Percentiles rank a stretch among this genome's conserved stretches.
Conservation (phyloP, 2,329 filamentous ascomycete species). For the Xylaria sp. region DNA sequence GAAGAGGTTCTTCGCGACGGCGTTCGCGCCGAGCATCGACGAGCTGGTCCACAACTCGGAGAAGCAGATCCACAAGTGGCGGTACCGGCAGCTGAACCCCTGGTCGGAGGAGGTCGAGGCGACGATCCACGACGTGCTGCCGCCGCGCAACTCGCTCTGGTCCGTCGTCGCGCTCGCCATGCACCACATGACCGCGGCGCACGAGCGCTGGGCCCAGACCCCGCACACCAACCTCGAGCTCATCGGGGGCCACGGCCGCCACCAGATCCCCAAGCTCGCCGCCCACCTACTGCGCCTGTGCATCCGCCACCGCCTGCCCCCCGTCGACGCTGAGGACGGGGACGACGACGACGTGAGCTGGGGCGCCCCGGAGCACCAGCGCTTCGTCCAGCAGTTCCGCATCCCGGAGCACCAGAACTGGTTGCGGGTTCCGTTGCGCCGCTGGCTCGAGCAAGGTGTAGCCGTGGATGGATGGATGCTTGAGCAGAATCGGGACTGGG, state of each 20-base stretch:
- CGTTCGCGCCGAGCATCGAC: slow-evolving; percentile 1
- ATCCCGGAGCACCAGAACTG: too few relatives aligned
- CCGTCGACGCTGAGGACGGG: not conserved
- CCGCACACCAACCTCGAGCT: slow-evolving; percentile 25
- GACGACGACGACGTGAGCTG: not conserved
- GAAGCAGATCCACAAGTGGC: slow-evolving; percentile 13
- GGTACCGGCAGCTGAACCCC: slow-evolving; percentile 26
- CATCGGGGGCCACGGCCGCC: slow-evolving; percentile 17
- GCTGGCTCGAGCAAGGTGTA: too few relatives aligned
- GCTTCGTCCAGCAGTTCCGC: too few relatives aligned
- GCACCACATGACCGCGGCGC: slow-evolving; percentile 25
- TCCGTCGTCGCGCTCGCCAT: slow-evolving; percentile 20
- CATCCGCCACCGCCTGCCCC: slow-evolving; percentile 6
- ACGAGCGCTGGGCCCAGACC: slow-evolving; percentile 18
- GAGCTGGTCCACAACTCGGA: not conserved
- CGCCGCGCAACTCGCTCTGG: slow-evolving; percentile 22
- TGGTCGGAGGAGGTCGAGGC: slow-evolving; percentile 16
- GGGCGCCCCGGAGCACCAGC: too few relatives aligned
- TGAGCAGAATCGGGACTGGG: not conserved
- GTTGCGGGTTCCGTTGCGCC: too few relatives aligned
- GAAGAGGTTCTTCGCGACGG: slow-evolving; percentile 18
- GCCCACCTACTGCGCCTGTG: slow-evolving; percentile 23
- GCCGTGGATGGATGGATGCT: too few relatives aligned
- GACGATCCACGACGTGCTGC: slow-evolving; percentile 9
- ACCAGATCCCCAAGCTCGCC: slow-evolving; percentile 24